A percentile compares a stretch with the other conserved stretches of the same genome.
phyloP scores from a whole-genome alignment of 805 yeast genomes.

The Starmerella davenportii region DNA sequence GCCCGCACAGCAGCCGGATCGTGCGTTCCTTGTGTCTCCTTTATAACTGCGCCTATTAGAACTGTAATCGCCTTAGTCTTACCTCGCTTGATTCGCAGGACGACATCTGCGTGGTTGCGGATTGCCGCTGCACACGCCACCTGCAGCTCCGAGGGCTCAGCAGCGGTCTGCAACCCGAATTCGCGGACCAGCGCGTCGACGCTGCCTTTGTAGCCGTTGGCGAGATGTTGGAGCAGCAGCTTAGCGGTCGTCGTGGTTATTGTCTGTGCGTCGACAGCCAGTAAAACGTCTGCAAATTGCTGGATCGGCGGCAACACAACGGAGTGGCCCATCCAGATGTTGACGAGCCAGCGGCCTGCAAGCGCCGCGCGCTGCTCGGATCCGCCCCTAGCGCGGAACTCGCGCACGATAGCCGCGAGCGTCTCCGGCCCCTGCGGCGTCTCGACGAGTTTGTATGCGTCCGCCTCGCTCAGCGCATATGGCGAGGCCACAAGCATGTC shows the following conservation, averaged over 20 bases:
- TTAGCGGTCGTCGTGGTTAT: slow-evolving; percentile 57
- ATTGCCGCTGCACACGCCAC: slow-evolving; percentile 33
- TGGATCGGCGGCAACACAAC: slow-evolving; percentile 29
- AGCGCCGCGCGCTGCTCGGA: slow-evolving; percentile 21
- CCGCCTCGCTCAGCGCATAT: slow-evolving; percentile 44
- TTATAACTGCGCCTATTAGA: slow-evolving; percentile 75
- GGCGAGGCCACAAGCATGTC: slow-evolving; percentile 31
- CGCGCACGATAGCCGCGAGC: slow-evolving; percentile 27
- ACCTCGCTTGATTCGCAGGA: slow-evolving; percentile 37
- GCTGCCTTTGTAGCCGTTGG: slow-evolving; percentile 10
- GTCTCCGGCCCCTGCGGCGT: slow-evolving; percentile 27
- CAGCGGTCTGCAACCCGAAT: slow-evolving; percentile 26
- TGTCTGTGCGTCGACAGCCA: slow-evolving; percentile 28
- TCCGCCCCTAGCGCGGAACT: slow-evolving; percentile 16
- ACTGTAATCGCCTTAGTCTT: slow-evolving; percentile 54
- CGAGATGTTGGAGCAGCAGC: slow-evolving; percentile 40
- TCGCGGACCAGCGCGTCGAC: slow-evolving; percentile 35
- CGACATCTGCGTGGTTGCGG: slow-evolving; percentile 33
- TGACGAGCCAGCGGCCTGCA: slow-evolving; percentile 65
- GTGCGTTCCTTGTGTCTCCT: slow-evolving; percentile 44
- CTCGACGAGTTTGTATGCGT: slow-evolving; percentile 47
- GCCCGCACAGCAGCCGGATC: slow-evolving; percentile 16
- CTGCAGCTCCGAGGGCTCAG: slow-evolving; percentile 22
- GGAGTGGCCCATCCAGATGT: slow-evolving; percentile 58
- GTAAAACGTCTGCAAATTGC: slow-evolving; percentile 38